Evolutionary conservation across 2,329 filamentous ascomycete genomes (phyloP).

Genomic region (Monosporascus cannonballus): DNA sequence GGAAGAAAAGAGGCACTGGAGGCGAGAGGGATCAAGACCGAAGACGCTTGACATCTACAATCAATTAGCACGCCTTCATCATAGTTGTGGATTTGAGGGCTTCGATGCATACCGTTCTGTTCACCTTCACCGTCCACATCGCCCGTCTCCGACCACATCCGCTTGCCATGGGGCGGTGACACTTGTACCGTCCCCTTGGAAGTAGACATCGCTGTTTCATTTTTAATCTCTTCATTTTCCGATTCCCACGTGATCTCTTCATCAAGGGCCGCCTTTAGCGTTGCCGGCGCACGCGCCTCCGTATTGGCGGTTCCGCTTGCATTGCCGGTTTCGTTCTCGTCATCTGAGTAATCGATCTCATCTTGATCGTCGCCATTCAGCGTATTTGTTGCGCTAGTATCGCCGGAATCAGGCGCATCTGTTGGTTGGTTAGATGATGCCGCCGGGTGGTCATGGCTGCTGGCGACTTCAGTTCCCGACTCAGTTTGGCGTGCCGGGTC

Average conservation of each 20-base stretch:
- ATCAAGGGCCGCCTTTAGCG: constrained; percentile 18
- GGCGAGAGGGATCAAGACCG: constrained; percentile 32
- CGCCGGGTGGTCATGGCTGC: constrained; percentile 7
- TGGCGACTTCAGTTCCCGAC: constrained; percentile 3
- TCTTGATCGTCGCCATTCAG: constrained; percentile 26
- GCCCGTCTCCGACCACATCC: constrained; percentile 21
- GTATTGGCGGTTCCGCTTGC: constrained; percentile 11
- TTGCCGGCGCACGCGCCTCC: constrained; percentile 10
- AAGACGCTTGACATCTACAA: constrained; percentile 44
- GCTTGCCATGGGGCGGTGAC: constrained; percentile 26
- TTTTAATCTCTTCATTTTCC: constrained; percentile 22
- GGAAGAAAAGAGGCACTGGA: constrained; percentile 3
- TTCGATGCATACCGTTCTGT: constrained; percentile 22
- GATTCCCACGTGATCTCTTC: constrained; percentile 30
- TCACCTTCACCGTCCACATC: constrained; percentile 16
- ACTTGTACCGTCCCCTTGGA: constrained; percentile 26
- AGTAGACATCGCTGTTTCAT: constrained; percentile 7
- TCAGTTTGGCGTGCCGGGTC: constrained; percentile 2
- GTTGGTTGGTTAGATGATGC: constrained; percentile 11
- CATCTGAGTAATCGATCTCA: constrained; percentile 30
- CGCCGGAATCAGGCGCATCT: constrained; percentile 27
- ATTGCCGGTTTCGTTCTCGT: constrained; percentile 23
- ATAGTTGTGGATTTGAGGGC: not conserved
- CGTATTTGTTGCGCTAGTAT: constrained; percentile 28
- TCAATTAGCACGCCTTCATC: constrained; percentile 22